Evolutionary conservation across 2,329 filamentous ascomycete species (phyloP).

Genomic region (Botrytis tulipae): DNA sequence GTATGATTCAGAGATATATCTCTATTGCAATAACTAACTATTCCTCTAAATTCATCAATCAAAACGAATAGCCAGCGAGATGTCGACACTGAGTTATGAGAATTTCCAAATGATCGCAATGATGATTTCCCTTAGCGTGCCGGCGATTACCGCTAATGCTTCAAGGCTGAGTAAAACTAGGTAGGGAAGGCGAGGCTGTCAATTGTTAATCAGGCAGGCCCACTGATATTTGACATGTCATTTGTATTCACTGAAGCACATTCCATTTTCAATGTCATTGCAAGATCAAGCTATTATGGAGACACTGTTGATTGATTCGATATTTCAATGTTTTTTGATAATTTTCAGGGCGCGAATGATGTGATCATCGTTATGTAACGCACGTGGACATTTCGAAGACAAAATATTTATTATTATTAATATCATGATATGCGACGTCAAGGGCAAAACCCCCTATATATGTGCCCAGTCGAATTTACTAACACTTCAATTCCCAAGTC

Average conservation of each 20-base stretch:
- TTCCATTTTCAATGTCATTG: background rate
- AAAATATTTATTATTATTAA: background rate
- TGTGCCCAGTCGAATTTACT: background rate
- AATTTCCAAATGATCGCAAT: slow-evolving; percentile 23
- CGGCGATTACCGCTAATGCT: slow-evolving; percentile 13
- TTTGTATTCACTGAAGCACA: background rate
- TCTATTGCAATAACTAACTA: background rate
- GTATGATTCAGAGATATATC: background rate
- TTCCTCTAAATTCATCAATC: background rate
- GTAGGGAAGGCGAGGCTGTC: slow-evolving; percentile 3
- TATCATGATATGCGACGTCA: background rate
- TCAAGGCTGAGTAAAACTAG: slow-evolving; percentile 9
- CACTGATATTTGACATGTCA: background rate
- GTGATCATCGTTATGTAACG: background rate
- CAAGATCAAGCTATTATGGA: background rate
- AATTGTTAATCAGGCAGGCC: background rate
- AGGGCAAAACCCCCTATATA: background rate
- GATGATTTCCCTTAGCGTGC: slow-evolving; percentile 22
- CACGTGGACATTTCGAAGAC: background rate
- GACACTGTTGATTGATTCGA: background rate
- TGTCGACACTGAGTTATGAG: slow-evolving; percentile 9
- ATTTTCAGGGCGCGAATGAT: background rate
- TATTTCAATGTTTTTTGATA: background rate
- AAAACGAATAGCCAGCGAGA: background rate
- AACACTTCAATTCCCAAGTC: background rate